Evolutionary conservation across 306 rosid species (phyloP), one percentile per base, ranked within the genome.

Genomic region (Sphenostylis stenocarpa): DNA sequence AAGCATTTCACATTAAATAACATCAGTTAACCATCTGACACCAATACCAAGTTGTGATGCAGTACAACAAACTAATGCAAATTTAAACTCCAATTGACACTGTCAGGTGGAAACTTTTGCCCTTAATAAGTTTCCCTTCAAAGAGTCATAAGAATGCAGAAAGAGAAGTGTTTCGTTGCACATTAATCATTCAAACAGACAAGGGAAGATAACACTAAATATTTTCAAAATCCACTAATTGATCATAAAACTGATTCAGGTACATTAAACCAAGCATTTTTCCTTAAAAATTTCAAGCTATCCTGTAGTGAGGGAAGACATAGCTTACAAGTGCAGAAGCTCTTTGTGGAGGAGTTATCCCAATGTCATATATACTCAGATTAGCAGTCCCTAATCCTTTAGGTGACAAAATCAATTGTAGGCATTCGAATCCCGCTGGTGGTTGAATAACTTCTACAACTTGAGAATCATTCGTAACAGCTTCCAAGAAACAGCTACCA

Each of bases 401-500:
- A 31, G 96, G 96, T 70, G 93, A 86, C 81, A 94, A 77, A 74
- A 81, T 53, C 80, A 92, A 70, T 80, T 90, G 92, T 44, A 33
- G 82, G 87, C 96, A 89, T 78, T 87, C 92, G 71, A 88, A 70
- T 72, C 82, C 93, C 8, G 82, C 79, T 52, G 90, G 87, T 28
- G 92, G 84, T 76, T 88, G 91, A 83, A 84, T 81, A 66, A 89
- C 82, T 83, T 92, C 96, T 72, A 92, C 88, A 73, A 92, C 93
- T 72, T 69, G 88, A 76, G 98, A 86, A 89, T 90, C 87, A 74
- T 94, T 92, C 67, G 88, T 88, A 81, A 66, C 73, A 65, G 90
- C 89, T 83, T 94, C 96, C 88, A 94, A 77, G 82, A 88, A 90
- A 90, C 97, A 89, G 93, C 98, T 94, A 77, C 98, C 98, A 57